A percentile compares a stretch with the other conserved stretches of the same genome.
phyloP scores from a whole-genome alignment of 768 basidiomycete species.

The Leccinum aurantiacum region DNA sequence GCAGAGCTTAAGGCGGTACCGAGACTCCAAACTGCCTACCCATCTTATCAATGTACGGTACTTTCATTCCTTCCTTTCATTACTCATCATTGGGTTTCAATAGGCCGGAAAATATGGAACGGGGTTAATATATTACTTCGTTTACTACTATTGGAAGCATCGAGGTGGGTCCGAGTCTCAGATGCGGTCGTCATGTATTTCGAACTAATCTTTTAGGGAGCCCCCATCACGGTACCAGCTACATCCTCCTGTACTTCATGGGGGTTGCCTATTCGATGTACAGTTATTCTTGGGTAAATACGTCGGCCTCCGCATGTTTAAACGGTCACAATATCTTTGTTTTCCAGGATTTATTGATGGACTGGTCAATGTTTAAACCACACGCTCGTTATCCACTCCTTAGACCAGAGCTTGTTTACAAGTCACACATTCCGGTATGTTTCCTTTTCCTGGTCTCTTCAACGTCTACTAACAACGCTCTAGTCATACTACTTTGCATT shows the following conservation, averaged over 20 bases:
- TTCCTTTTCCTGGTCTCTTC: neutral
- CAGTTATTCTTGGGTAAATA: conserved; percentile 72
- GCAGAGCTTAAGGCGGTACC: conserved; percentile 85
- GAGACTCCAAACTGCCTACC: conserved; percentile 66
- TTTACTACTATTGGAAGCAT: conserved; percentile 78
- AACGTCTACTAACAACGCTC: neutral
- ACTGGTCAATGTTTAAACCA: conserved; percentile 80
- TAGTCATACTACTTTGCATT: conserved; percentile 81
- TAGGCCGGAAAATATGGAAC: conserved; percentile 83
- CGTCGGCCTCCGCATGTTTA: neutral
- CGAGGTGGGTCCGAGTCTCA: conserved; percentile 39
- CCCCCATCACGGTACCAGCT: conserved; percentile 43
- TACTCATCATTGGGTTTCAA: neutral
- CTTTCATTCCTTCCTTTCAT: neutral
- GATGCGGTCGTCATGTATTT: neutral
- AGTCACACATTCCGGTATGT: conserved; percentile 56
- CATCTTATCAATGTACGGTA: conserved; percentile 80
- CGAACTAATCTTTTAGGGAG: conserved; percentile 20
- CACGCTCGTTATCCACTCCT: conserved; percentile 59
- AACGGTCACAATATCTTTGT: neutral
- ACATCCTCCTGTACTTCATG: conserved; percentile 69
- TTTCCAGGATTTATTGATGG: conserved; percentile 81
- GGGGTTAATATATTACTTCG: conserved; percentile 62
- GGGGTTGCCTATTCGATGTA: conserved; percentile 67
- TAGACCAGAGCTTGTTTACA: conserved; percentile 74